Percentiles rank a stretch among this genome's conserved stretches.
These are phyloP conservation scores for Trametes cinnabarina DNA, from an alignment of 768 basidiomycete genomes.

Conservation along the genomic window DNA sequence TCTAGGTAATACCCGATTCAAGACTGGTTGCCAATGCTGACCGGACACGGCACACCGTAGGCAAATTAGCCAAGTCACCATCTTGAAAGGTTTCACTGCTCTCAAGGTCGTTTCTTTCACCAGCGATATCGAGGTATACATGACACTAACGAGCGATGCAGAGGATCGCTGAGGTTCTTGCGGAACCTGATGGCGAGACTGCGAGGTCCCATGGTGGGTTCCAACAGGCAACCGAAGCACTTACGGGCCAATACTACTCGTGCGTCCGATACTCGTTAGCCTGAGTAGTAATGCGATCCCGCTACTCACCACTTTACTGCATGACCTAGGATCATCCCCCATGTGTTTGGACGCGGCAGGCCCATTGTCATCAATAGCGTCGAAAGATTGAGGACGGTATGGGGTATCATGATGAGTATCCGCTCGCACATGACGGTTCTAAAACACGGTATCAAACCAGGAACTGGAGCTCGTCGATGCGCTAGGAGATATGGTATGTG, in stretches of 20 bases:
- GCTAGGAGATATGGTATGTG: slow-evolving; percentile 57
- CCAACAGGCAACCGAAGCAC: slow-evolving; percentile 40
- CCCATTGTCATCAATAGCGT: slow-evolving; percentile 44
- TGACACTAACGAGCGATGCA: too few relatives aligned
- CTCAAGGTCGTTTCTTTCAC: slow-evolving; percentile 57
- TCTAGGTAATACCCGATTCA: too few relatives aligned
- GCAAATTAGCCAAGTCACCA: slow-evolving; percentile 59
- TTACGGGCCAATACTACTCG: slow-evolving; percentile 59
- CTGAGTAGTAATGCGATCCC: neutral
- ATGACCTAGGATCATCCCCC: slow-evolving; percentile 49
- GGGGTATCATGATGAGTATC: neutral
- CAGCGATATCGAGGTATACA: too few relatives aligned
- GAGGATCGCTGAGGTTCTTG: slow-evolving; percentile 43
- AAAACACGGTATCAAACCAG: slow-evolving; percentile 30
- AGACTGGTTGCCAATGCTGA: too few relatives aligned
- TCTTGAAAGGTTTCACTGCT: slow-evolving; percentile 56
- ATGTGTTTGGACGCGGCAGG: slow-evolving; percentile 51
- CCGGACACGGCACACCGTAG: slow-evolving; percentile 24
- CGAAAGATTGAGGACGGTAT: slow-evolving; percentile 42
- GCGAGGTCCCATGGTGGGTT: slow-evolving; percentile 39
- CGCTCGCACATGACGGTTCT: too few relatives aligned
- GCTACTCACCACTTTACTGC: neutral
- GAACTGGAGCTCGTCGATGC: slow-evolving; percentile 65
- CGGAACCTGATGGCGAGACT: slow-evolving; percentile 40
- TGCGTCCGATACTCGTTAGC: slow-evolving; percentile 29